Percentiles rank a stretch among this genome's conserved stretches.
phyloP scores from a whole-genome alignment of 1,284 basidiomycete species.

The Trametes polyzona region DNA sequence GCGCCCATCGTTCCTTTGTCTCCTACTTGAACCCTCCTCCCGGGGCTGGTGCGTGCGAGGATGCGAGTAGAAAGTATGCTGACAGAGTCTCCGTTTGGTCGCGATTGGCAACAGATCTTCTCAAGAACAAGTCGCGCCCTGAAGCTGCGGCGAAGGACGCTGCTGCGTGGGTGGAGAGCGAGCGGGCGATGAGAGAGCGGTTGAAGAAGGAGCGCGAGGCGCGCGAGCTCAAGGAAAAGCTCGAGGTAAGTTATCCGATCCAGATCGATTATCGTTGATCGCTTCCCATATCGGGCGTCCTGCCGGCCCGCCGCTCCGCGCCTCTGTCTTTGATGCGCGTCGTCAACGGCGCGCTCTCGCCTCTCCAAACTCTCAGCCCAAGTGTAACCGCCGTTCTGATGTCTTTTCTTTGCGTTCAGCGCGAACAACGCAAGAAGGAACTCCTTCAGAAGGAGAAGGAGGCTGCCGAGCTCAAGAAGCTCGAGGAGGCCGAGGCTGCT shows the following conservation, averaged over 20 bases:
- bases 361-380: too few relatives aligned
- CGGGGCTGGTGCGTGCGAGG: constrained; percentile 31
- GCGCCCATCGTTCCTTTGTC: constrained; percentile 1
- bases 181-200: constrained; percentile 72
- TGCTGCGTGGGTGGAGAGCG: constrained; percentile 68
- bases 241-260: constrained; percentile 53
- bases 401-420: constrained; percentile 39
- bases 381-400: constrained; percentile 5
- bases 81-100: constrained; percentile 20
- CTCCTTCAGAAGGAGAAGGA: constrained; percentile 45
- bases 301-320: too few relatives aligned
- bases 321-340: constrained; percentile 1
- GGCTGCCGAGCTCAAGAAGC: constrained; percentile 41
- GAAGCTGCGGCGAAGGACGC: constrained; percentile 69
- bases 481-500: constrained; percentile 36
- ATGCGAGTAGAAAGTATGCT: constrained; percentile 24
- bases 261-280: constrained; percentile 31
- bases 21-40: constrained; percentile 7
- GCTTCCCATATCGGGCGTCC: constrained; percentile 14
- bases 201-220: constrained; percentile 72
- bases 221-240: constrained; percentile 62
- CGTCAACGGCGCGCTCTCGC: constrained; percentile 8
- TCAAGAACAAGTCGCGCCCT: constrained; percentile 81
- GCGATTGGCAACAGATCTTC: constrained; percentile 52
- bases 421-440: constrained; percentile 63